Evolutionary conservation across 495 filamentous ascomycete species (phyloP).

Genomic region (Penicillium fimorum): DNA sequence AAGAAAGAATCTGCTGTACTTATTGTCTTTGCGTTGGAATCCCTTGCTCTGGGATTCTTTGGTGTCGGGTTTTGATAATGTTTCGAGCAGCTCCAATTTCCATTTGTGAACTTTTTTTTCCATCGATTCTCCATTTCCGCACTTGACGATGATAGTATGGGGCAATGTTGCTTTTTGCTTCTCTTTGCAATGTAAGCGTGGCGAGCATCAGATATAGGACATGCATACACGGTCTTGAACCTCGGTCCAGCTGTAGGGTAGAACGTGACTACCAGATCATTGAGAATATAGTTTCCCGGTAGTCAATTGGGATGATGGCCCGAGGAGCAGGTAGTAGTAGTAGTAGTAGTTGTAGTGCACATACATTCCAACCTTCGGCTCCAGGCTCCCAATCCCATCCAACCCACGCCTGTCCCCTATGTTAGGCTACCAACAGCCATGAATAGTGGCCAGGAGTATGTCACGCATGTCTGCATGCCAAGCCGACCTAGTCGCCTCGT

Average conservation of each 20-base stretch:
- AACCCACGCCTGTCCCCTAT: too few relatives aligned
- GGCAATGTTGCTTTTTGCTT: background rate
- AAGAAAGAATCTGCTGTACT: constrained; percentile 31
- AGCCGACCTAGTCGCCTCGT: too few relatives aligned
- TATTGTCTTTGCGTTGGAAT: constrained; percentile 30
- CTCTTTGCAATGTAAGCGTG: constrained; percentile 19
- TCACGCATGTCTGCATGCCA: too few relatives aligned
- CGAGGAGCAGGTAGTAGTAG: too few relatives aligned
- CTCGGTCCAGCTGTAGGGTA: constrained; percentile 2
- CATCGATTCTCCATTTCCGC: constrained; percentile 8
- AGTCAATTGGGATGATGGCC: too few relatives aligned
- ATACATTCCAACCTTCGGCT: too few relatives aligned
- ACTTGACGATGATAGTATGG: background rate
- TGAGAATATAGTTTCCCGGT: too few relatives aligned
- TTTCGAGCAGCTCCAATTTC: constrained; percentile 30
- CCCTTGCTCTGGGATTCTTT: constrained; percentile 18
- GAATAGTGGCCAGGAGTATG: too few relatives aligned
- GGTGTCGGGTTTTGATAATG: constrained; percentile 27
- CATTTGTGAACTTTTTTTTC: constrained; percentile 23
- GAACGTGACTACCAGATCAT: background rate
- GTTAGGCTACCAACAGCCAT: too few relatives aligned
- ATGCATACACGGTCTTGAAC: constrained; percentile 19
- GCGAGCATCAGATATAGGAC: constrained; percentile 19
- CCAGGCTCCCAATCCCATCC: too few relatives aligned
- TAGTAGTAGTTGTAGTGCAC: too few relatives aligned